Evolutionary conservation across 2,329 filamentous ascomycete species (phyloP), one percentile per base, ranked within the genome.

Genomic region (Davidsoniella virescens): DNA sequence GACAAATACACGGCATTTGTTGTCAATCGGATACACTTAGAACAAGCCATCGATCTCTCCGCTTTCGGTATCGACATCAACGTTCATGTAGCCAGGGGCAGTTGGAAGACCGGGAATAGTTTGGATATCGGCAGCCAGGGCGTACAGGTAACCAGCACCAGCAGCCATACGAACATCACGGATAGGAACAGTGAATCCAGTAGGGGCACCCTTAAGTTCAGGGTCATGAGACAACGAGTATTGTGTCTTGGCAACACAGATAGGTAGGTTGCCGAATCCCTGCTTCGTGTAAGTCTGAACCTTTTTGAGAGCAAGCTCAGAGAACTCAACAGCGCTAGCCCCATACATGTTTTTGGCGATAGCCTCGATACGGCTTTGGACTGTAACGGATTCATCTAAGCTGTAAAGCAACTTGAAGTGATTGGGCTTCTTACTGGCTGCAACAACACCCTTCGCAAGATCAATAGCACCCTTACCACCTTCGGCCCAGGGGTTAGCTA

Each of bases 171-270:
- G 75, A 38, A 98, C 90, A 62, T 98, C 92, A 53, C 90, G 74
- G 58, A 98, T 94, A 2, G 92, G 92, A 5, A 98, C 80, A 0
- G 86, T 93, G 66, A 96, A 98, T 53, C 90, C 92, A 3, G 82
- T 85, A 20, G 92, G 92, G 7, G 92, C 92, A 55, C 92, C 92
- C 76, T 98, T 98, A 59, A 96, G 73, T 9, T 84, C 80, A 2
- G 90, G 83, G 64, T 98, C 87, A 65, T 96, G 90, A 52, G 84
- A 92, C 45, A 98, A 74, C 33, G 86, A 94, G 70, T 98, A 98
- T 66, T 98, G 92, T 12, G 92, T 98, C 80, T 98, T 98, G 55
- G 92, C 92, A 56, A 96, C 78, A 65, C 92, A 98, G 61, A 96
- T 94, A 36, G 92, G 92, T 56, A 98, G 70, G 65, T 94, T 87